A percentile compares a stretch with the other conserved stretches of the same genome.
phyloP scores from a whole-genome alignment of 176 grass and related monocot species.

The Leersia perrieri region DNA sequence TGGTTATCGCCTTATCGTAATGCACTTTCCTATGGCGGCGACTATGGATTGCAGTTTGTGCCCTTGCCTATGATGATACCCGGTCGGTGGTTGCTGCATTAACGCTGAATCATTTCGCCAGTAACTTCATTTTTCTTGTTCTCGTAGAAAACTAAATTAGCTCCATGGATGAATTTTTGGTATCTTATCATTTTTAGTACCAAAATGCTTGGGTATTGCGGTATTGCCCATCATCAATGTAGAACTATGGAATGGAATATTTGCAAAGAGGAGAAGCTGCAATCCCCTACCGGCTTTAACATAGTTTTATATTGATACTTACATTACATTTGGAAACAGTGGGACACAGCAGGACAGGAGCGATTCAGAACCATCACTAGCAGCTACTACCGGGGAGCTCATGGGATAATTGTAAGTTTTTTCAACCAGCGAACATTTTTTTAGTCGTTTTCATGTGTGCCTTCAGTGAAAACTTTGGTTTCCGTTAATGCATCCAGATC shows the following conservation, averaged over 20 bases:
- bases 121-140: no score
- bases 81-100: background rate
- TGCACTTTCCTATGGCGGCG: background rate
- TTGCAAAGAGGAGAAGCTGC: background rate
- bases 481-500: constrained; percentile 35
- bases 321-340: constrained; percentile 39
- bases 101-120: background rate
- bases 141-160: no score
- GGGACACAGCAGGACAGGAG: constrained; percentile 97
- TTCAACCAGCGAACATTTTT: background rate
- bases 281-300: no score
- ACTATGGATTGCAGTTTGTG: no score
- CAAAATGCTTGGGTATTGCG: background rate
- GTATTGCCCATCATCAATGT: background rate
- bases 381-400: constrained; percentile 90
- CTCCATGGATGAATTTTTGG: background rate
- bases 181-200: background rate
- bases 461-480: background rate
- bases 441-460: background rate
- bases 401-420: constrained; percentile 68
- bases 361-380: constrained; percentile 93
- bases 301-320: constrained; percentile 4
- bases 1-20: background rate
- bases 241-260: background rate
- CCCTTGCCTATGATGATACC: no score